Evolutionary conservation across 2,329 filamentous ascomycete species (phyloP).

Genomic region (Xenoacremonium recifei): DNA sequence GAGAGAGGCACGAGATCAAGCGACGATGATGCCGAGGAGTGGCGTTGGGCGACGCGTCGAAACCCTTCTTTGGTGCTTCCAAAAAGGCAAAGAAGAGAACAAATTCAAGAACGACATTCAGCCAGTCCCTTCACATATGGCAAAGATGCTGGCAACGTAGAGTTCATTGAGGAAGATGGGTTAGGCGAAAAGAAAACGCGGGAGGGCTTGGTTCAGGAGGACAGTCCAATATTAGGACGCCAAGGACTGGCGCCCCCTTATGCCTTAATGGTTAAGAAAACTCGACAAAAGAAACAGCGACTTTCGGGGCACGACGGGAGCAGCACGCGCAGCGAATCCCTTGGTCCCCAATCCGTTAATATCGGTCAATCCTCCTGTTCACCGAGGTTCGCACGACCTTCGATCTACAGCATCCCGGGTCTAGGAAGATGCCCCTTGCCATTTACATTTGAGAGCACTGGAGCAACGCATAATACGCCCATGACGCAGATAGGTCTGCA

Average conservation of each 20-base stretch:
- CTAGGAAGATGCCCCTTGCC: conserved; percentile 2
- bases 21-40: conserved; percentile 26
- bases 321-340: too few relatives aligned
- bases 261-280: conserved; percentile 18
- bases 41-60: not conserved
- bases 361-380: conserved; percentile 9
- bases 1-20: conserved; percentile 16
- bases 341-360: too few relatives aligned
- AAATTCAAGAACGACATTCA: conserved; percentile 5
- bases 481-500: not conserved
- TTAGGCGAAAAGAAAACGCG: conserved; percentile 3
- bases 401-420: conserved; percentile 19
- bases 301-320: too few relatives aligned
- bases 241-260: conserved; percentile 4
- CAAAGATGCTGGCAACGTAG: not conserved
- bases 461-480: not conserved
- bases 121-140: not conserved
- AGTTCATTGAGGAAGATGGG: not conserved
- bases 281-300: conserved; percentile 8
- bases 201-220: conserved; percentile 10
- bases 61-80: conserved; percentile 31
- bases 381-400: conserved; percentile 14
- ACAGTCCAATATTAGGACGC: conserved; percentile 11
- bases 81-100: conserved; percentile 30
- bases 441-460: not conserved